Evolutionary conservation across 345 rosid species (phyloP), one percentile per base, ranked within the genome.

Genomic region (Eucalyptus marginata): DNA sequence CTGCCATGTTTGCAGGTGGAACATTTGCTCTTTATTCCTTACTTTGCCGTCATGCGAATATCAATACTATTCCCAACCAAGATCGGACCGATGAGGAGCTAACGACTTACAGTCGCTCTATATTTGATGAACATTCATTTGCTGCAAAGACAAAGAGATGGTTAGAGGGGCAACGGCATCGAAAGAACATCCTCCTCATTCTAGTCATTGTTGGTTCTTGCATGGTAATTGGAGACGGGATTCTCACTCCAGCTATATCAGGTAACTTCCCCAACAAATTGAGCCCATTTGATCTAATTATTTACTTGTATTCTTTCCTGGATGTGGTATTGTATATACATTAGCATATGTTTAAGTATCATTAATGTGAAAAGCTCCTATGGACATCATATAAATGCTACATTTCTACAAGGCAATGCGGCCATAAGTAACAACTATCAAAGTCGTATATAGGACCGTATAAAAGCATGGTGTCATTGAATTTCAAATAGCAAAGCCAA

Each of bases 21-120:
- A 95, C 95, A 8, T 95, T 95, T 88, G 97, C 97, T 17, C 86
- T 95, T 33, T 95, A 95, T 64, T 94, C 97, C 8, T 51, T 94
- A 17, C 87, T 95, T 31, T 94, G 95, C 64, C 92, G 95, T 81
- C 92, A 93, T 88, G 95, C 95, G 4, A 95, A 86, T 31, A 92
- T 94, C 76, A 89, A 94, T 14, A 31, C 94, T 86, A 88, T 91
- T 12, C 94, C 94, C 8, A 95, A 91, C 87, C 93, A 92, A 49
- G 92, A 95, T 71, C 90, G 92, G 7, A 94, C 93, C 49, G 96
- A 95, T 25, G 13, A 81, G 33, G 91, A 92, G 52, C 92, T 95
- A 9, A 93, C 96, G 12, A 92, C 94, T 87, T 95, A 89, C 58
- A 92, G 87, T 89, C 89, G 90, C 33, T 88, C 87, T 22, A 86